Conservation (phyloP, 345 rosid genomes). For the Microthlaspi erraticum region DNA sequence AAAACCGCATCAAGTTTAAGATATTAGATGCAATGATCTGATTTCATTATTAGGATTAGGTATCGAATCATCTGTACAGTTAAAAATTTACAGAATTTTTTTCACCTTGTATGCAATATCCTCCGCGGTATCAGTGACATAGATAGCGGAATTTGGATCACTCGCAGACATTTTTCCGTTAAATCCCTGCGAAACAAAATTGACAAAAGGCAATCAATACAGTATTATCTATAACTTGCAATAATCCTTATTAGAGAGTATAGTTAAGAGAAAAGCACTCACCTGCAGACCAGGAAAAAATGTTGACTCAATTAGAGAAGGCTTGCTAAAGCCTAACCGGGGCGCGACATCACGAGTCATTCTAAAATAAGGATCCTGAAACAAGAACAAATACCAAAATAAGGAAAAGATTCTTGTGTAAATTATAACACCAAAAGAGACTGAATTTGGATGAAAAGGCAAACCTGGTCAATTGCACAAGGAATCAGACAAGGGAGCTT, state of each 20-base stretch:
- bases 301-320: slow-evolving; percentile 79
- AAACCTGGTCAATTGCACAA: slow-evolving; percentile 94
- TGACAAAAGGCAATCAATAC: slow-evolving; percentile 4
- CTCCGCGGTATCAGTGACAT: slow-evolving; percentile 82
- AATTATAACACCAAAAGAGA: not conserved
- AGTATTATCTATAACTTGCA: slow-evolving; percentile 2
- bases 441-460: slow-evolving; percentile 1
- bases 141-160: slow-evolving; percentile 93
- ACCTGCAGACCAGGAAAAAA: slow-evolving; percentile 88
- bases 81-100: slow-evolving; percentile 2
- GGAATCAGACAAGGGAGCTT: slow-evolving; percentile 89
- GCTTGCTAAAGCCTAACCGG: slow-evolving; percentile 84
- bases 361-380: slow-evolving; percentile 96
- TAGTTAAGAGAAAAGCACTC: slow-evolving; percentile 16
- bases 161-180: slow-evolving; percentile 96
- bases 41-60: not conserved
- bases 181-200: slow-evolving; percentile 64
- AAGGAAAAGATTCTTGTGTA: slow-evolving; percentile 3
- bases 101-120: slow-evolving; percentile 76
- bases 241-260: not conserved
- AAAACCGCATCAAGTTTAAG: not conserved
- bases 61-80: not conserved
- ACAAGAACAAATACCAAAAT: not conserved
- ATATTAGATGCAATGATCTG: slow-evolving; percentile 4
- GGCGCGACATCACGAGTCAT: slow-evolving; percentile 97